These are phyloP conservation scores for Oenanthe javanica DNA, from an alignment of 140 eudicot species.

Conservation along the genomic window DNA sequence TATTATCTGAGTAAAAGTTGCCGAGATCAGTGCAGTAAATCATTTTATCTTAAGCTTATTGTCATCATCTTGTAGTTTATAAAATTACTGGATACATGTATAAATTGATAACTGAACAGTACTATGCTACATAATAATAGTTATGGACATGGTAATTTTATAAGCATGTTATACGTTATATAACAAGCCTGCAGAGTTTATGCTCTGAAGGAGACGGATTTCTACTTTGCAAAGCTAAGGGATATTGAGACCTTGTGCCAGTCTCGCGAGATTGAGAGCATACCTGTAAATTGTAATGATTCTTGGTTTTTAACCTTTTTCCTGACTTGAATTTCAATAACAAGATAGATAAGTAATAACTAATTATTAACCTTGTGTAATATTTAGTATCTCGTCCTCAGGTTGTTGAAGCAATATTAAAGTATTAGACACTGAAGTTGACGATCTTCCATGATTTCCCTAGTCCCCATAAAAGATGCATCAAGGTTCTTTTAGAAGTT, in stretches of 20 bases:
- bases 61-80: not conserved
- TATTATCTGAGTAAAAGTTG: constrained; percentile 54
- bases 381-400: constrained; percentile 12
- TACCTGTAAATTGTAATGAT: constrained; percentile 37
- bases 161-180: not conserved
- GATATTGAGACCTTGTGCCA: constrained; percentile 86
- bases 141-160: too few species aligned
- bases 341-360: too few species aligned
- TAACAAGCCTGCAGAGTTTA: constrained; percentile 29
- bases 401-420: constrained; percentile 61
- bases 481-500: constrained; percentile 12
- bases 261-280: constrained; percentile 41
- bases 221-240: constrained; percentile 84
- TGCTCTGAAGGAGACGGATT: constrained; percentile 81
- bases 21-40: not conserved
- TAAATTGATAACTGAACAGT: too few species aligned
- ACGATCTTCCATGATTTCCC: too few species aligned
- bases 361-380: too few species aligned
- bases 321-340: too few species aligned
- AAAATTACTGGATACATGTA: too few species aligned
- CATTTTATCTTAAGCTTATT: constrained; percentile 2
- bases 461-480: constrained; percentile 22
- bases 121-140: too few species aligned
- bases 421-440: constrained; percentile 66
- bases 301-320: not conserved